A percentile compares a stretch with the other conserved stretches of the same genome.
Evolutionary conservation across 2,329 filamentous ascomycete species (phyloP).

Genomic region (Bipolaris victoriae): DNA sequence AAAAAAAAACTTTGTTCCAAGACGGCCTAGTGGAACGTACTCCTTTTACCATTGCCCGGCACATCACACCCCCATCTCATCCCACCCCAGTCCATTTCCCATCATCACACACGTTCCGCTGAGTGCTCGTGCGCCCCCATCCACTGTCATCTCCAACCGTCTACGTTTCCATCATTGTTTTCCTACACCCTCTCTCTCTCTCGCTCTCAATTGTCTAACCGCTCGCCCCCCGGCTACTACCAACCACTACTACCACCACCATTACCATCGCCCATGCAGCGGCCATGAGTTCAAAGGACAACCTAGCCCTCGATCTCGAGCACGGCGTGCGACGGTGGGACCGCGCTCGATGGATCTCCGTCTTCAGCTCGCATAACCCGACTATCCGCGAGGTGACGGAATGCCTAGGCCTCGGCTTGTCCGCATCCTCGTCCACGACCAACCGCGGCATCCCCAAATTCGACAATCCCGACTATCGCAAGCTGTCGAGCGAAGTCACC

Average conservation of each 20-base stretch:
- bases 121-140: conserved; percentile 28
- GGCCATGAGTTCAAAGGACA: conserved; percentile 42
- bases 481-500: conserved; percentile 45
- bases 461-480: conserved; percentile 47
- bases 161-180: conserved; percentile 16
- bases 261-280: conserved; percentile 24
- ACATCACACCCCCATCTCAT: conserved; percentile 24
- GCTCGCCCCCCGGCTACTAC: conserved; percentile 8
- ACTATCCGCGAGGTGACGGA: conserved; percentile 49
- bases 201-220: background rate
- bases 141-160: conserved; percentile 26
- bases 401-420: conserved; percentile 44
- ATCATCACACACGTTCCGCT: conserved; percentile 20
- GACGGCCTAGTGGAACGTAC: conserved; percentile 35
- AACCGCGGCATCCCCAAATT: conserved; percentile 49
- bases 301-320: conserved; percentile 38
- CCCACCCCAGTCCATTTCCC: background rate
- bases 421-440: conserved; percentile 44
- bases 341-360: conserved; percentile 43
- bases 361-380: conserved; percentile 47
- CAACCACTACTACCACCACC: conserved; percentile 2
- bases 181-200: conserved; percentile 1
- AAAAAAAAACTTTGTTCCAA: conserved; percentile 37
- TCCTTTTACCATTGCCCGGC: conserved; percentile 38
- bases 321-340: conserved; percentile 45